Base-by-base conservation (phyloP, 2,329 filamentous ascomycete species). In the Ascochyta koolunga region DNA sequence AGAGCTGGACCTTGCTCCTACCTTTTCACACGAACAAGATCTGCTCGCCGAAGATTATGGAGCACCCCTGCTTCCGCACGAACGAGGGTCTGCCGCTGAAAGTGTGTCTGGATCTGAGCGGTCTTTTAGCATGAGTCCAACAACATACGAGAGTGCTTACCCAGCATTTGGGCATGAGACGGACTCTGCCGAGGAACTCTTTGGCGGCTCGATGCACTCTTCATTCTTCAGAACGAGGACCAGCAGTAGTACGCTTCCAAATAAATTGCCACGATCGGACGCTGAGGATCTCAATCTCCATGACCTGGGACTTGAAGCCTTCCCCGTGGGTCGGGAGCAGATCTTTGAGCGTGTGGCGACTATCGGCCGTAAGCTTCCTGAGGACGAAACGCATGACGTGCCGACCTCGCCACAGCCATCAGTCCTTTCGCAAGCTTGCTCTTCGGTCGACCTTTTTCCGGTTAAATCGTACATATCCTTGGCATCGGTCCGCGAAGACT, bases 331-430 rank as follows among this genome's bases (percentile, higher is more conserved):
- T n/a, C 66, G 66, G 8, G 64, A 69, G 9, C 55, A 60, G 19
- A 70, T 73, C 15, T 46, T 71, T 2, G 63, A 67, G 25, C 68
- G 66, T 15, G 67, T 73, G 3, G 60, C 54, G 9, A 60, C 65
- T 3, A 73, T 72, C 18, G 56, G 65, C 6, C 49, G 53, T 15
- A 59, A 61, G 9, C 51, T 72, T 4, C 63, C 69, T 0, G 66
- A 69, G 35, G 70, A 73, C 38, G 54, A 70, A 43, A 56, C 52
- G 6, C 58, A 61, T 15, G 48, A 49, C 5, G 39, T 54, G 11
- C 32, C 60, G 7, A 56, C 61, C 35, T 71, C 70, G 2, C 68
- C 71, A 8, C 61, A 61, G 8, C 37, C 56, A 7, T 65, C 64
- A 6, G 61, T 66, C 5, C 25, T 62, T 4, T 71, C 70, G 2